Percentiles rank a stretch among this genome's conserved stretches.
Conservation (phyloP, 2,329 filamentous ascomycete species). For the Calonectria multiphialidica region DNA sequence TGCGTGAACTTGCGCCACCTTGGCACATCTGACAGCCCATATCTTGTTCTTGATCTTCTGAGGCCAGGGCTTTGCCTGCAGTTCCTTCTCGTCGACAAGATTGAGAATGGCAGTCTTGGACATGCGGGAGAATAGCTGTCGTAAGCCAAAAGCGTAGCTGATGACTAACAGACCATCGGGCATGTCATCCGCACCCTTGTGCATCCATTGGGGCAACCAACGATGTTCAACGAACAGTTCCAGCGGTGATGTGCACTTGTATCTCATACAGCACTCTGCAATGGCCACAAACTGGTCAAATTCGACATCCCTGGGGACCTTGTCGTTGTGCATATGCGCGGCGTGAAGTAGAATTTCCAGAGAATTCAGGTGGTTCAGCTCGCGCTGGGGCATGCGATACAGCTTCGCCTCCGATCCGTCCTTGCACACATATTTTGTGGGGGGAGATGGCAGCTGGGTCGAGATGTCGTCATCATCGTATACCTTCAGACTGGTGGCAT, state of each 20-base stretch:
- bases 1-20: slow-evolving; percentile 62
- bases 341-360: slow-evolving; percentile 63
- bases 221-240: slow-evolving; percentile 62
- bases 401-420: slow-evolving; percentile 60
- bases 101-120: slow-evolving; percentile 63
- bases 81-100: slow-evolving; percentile 56
- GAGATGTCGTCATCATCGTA: slow-evolving; percentile 54
- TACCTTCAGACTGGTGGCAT: slow-evolving; percentile 44
- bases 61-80: slow-evolving; percentile 60
- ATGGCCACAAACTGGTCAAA: slow-evolving; percentile 65
- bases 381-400: slow-evolving; percentile 66
- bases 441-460: slow-evolving; percentile 50
- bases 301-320: slow-evolving; percentile 58
- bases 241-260: slow-evolving; percentile 64
- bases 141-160: slow-evolving; percentile 64
- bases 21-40: slow-evolving; percentile 60
- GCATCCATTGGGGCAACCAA: slow-evolving; percentile 66
- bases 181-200: slow-evolving; percentile 60
- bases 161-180: slow-evolving; percentile 64
- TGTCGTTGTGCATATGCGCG: slow-evolving; percentile 62
- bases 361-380: slow-evolving; percentile 55
- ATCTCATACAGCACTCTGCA: slow-evolving; percentile 62
- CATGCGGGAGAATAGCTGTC: slow-evolving; percentile 61
- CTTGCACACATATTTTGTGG: slow-evolving; percentile 52
- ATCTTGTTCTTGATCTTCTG: slow-evolving; percentile 61